phyloP scores from a whole-genome alignment of 371 early-diverging fungal genomes.

The Mycotypha africana region DNA sequence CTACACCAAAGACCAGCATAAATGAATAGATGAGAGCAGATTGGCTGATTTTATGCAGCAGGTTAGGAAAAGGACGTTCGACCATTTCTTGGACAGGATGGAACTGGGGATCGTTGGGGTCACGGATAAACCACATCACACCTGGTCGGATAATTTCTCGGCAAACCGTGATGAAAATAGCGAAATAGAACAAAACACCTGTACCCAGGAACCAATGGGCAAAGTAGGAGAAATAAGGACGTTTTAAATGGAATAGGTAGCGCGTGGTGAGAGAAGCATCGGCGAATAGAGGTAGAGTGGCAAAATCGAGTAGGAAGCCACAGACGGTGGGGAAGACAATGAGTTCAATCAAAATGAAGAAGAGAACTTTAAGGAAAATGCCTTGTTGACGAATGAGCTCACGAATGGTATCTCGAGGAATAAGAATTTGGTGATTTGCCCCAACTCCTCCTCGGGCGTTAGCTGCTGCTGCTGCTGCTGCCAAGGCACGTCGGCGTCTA shows the following conservation, averaged over 20 bases:
- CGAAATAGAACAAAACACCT: constrained; percentile 88
- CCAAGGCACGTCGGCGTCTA: neutral
- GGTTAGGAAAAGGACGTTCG: constrained; percentile 66
- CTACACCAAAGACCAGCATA: constrained; percentile 66
- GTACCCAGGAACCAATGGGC: constrained; percentile 93
- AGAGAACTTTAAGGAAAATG: constrained; percentile 60
- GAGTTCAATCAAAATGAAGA: constrained; percentile 85
- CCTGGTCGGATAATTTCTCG: constrained; percentile 84
- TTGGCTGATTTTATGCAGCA: constrained; percentile 74
- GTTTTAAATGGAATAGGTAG: constrained; percentile 48
- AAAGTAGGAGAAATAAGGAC: constrained; percentile 69
- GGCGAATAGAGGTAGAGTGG: constrained; percentile 72
- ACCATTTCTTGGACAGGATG: constrained; percentile 89
- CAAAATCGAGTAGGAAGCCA: constrained; percentile 81
- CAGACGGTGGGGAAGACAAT: constrained; percentile 83
- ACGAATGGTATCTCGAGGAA: constrained; percentile 34
- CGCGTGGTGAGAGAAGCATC: constrained; percentile 57
- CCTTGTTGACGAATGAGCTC: constrained; percentile 57
- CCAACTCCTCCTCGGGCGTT: too few relatives aligned
- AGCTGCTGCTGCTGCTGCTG: constrained; percentile 14
- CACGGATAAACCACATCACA: constrained; percentile 94
- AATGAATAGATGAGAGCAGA: constrained; percentile 77
- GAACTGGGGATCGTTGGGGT: constrained; percentile 92
- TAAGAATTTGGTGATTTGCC: too few relatives aligned
- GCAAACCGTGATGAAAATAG: constrained; percentile 75